These are phyloP conservation scores for Sporothrix phasma DNA, from an alignment of 2,329 filamentous ascomycete species.

Conservation along the genomic window DNA sequence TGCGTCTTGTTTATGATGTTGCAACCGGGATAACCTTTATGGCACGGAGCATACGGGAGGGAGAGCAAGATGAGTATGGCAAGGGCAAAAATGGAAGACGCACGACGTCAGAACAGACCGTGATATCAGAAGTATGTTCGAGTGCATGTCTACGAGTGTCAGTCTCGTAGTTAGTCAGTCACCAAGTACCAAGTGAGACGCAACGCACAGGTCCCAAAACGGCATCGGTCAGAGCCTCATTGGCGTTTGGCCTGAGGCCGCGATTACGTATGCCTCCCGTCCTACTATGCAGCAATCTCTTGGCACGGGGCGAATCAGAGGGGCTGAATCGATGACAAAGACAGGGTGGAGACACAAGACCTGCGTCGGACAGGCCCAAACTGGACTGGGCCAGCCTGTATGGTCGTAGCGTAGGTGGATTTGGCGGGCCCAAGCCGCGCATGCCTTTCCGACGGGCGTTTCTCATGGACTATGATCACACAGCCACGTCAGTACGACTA, in stretches of 20 bases:
- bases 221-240: background rate
- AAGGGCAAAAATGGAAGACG: background rate
- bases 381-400: background rate
- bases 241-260: constrained; percentile 1
- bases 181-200: no score
- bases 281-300: background rate
- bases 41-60: background rate
- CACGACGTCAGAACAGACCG: no score
- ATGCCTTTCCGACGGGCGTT: background rate
- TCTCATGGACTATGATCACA: background rate
- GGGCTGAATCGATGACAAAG: background rate
- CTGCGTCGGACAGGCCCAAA: background rate
- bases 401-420: background rate
- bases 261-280: constrained; percentile 15
- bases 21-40: background rate
- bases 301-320: constrained; percentile 4
- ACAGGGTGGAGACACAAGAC: background rate
- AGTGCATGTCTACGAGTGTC: no score
- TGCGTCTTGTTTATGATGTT: background rate
- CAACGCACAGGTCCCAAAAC: no score
- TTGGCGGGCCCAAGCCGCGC: constrained; percentile 1
- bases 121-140: background rate
- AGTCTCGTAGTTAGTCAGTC: no score
- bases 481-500: background rate
- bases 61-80: background rate